Percentiles rank a stretch among this genome's conserved stretches.
These are phyloP conservation scores for Ogataea dorogensis DNA, from an alignment of 805 yeast genomes.

Conservation along the genomic window DNA sequence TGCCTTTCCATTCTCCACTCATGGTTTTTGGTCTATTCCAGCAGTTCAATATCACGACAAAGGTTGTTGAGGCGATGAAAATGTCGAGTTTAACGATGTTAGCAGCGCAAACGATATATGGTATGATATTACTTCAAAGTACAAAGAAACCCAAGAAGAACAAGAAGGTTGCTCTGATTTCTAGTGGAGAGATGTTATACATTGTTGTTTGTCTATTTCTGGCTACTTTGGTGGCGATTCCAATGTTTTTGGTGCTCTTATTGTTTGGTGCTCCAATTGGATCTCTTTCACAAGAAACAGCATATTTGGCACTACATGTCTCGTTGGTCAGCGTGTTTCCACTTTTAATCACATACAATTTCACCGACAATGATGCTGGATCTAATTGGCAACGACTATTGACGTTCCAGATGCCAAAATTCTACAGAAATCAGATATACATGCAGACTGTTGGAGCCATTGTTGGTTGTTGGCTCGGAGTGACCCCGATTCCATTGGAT, in stretches of 20 bases:
- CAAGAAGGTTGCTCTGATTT: slow-evolving; percentile 12
- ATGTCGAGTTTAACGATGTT: slow-evolving; percentile 31
- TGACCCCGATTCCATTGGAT: slow-evolving; percentile 89
- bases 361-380: slow-evolving; percentile 34
- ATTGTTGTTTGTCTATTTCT: too few species aligned
- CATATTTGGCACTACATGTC: slow-evolving; percentile 58
- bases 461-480: slow-evolving; percentile 89
- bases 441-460: slow-evolving; percentile 41
- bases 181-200: slow-evolving; percentile 25
- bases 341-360: slow-evolving; percentile 51
- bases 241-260: slow-evolving; percentile 40
- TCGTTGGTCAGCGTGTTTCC: slow-evolving; percentile 63
- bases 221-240: too few species aligned
- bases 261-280: slow-evolving; percentile 82
- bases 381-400: slow-evolving; percentile 28
- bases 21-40: slow-evolving; percentile 30
- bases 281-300: slow-evolving; percentile 51
- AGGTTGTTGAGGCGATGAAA: slow-evolving; percentile 28
- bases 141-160: slow-evolving; percentile 27
- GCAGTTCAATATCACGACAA: slow-evolving; percentile 33
- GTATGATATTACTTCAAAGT: slow-evolving; percentile 34
- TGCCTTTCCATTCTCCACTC: slow-evolving; percentile 34
- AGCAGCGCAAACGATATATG: slow-evolving; percentile 37
- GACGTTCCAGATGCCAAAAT: slow-evolving; percentile 31
- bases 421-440: slow-evolving; percentile 35